Conservation (phyloP, 164 flowering plant species). For the Tetracentron sinense region DNA sequence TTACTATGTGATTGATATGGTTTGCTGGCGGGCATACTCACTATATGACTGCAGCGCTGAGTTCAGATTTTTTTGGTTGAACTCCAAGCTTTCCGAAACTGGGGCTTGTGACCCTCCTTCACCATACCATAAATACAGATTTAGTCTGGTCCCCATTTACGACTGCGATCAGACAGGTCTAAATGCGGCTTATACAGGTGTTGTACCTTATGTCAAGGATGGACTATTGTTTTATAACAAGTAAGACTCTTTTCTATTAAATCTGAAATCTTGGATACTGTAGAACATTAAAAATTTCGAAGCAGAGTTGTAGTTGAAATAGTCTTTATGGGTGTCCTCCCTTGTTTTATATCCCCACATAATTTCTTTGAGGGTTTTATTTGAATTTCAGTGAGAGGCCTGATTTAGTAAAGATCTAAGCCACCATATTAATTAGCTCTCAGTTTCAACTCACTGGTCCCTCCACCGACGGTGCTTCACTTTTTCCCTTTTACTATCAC, state of each 20-base stretch:
- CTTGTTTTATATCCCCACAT: too few species aligned
- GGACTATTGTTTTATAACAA: conserved; percentile 89
- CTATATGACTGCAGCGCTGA: conserved; percentile 87
- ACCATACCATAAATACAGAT: conserved; percentile 62
- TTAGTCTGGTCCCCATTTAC: conserved; percentile 69
- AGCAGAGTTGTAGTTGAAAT: background rate
- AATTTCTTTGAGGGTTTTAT: too few species aligned
- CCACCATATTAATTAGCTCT: background rate
- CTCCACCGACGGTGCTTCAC: background rate
- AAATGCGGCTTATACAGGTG: conserved; percentile 57
- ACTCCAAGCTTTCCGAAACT: conserved; percentile 81
- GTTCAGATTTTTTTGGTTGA: conserved; percentile 94
- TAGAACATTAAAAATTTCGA: background rate
- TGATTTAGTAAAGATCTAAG: background rate
- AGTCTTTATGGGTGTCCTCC: too few species aligned
- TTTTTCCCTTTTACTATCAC: background rate
- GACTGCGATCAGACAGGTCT: conserved; percentile 71
- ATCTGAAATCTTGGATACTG: too few species aligned
- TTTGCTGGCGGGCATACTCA: conserved; percentile 91
- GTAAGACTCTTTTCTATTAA: conserved; percentile 37
- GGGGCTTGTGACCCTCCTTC: conserved; percentile 87
- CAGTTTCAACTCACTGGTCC: background rate
- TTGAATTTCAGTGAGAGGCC: too few species aligned
- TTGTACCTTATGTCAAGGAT: conserved; percentile 74
- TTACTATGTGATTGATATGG: conserved; percentile 90